phyloP scores from a whole-genome alignment of 1,284 basidiomycete species.

The Apiotrichum mycotoxinovorans region DNA sequence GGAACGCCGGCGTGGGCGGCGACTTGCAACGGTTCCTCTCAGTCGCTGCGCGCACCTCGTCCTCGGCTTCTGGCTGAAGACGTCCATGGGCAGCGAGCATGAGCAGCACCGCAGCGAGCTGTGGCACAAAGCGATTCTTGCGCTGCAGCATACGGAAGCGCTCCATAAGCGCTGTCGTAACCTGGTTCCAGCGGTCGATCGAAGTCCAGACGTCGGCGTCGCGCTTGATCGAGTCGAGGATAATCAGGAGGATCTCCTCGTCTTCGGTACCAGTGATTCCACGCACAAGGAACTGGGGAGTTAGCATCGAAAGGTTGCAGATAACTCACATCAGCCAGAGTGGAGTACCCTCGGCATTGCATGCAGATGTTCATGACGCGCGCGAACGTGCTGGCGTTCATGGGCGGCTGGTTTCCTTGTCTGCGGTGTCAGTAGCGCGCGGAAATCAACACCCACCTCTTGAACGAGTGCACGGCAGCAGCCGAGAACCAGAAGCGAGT shows the following conservation, averaged over 20 bases:
- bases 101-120: conserved; percentile 27
- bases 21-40: conserved; percentile 15
- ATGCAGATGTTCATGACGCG: conserved; percentile 40
- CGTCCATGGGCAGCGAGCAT: conserved; percentile 29
- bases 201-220: conserved; percentile 47
- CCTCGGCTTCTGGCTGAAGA: conserved; percentile 31
- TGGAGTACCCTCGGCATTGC: conserved; percentile 37
- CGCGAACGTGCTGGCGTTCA: conserved; percentile 40
- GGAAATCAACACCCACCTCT: conserved; percentile 16
- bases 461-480: conserved; percentile 27
- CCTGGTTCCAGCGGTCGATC: conserved; percentile 41
- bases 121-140: conserved; percentile 25
- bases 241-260: conserved; percentile 37
- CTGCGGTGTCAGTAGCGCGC: conserved; percentile 10
- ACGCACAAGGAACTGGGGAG: conserved; percentile 33
- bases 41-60: conserved; percentile 28
- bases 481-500: conserved; percentile 40
- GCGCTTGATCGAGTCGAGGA: conserved; percentile 38
- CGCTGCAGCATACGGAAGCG: conserved; percentile 31
- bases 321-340: conserved; percentile 36
- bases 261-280: conserved; percentile 36
- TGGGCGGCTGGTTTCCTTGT: conserved; percentile 25
- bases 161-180: conserved; percentile 38
- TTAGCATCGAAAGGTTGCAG: background rate
- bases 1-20: conserved; percentile 12